Evolutionary conservation across 139 green algal genomes (phyloP).

Genomic region (Eudorina sp.): DNA sequence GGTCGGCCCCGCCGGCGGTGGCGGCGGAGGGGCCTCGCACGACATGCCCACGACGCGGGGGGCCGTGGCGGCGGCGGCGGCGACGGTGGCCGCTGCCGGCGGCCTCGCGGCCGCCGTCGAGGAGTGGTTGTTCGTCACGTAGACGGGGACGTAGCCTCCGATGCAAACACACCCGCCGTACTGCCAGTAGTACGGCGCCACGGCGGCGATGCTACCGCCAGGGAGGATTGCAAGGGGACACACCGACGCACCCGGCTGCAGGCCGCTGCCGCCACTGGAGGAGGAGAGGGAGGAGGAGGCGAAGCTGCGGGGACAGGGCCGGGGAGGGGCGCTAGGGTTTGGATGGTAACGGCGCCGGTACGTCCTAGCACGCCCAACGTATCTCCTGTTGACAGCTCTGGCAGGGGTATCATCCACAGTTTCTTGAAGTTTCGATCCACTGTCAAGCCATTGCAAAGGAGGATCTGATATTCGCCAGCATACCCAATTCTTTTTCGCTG

Average conservation of each 20-base stretch:
- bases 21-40: neutral
- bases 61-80: neutral
- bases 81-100: neutral
- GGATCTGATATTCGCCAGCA: too few species aligned
- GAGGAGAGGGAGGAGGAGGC: neutral
- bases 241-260: neutral
- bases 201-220: neutral
- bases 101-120: neutral
- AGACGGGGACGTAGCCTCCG: neutral
- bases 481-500: too few species aligned
- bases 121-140: neutral
- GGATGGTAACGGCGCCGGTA: too few species aligned
- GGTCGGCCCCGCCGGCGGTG: neutral
- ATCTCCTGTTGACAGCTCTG: too few species aligned
- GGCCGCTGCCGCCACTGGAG: neutral
- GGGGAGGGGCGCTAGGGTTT: neutral
- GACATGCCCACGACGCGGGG: neutral
- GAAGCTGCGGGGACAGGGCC: neutral
- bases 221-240: neutral
- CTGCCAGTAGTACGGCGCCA: conserved; percentile 21
- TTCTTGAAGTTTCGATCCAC: too few species aligned
- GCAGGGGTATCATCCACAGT: too few species aligned
- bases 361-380: too few species aligned
- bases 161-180: neutral
- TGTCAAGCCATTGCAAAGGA: too few species aligned